Evolutionary conservation across 805 yeast genomes (phyloP).

Genomic region (Candida pseudoglaebosa): DNA sequence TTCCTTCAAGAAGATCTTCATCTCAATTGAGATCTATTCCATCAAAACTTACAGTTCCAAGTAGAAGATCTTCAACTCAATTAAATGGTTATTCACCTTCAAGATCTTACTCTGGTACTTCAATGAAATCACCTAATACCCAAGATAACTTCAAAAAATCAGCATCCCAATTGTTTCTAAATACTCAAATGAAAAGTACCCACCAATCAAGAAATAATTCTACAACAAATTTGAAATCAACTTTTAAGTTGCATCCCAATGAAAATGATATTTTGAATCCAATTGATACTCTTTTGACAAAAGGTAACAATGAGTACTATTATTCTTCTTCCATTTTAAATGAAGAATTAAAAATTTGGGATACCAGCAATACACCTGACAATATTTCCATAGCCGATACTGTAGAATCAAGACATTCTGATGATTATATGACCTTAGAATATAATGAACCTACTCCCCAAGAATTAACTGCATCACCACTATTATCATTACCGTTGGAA

Average conservation of each 20-base stretch:
- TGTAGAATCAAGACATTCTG: slow-evolving; percentile 9
- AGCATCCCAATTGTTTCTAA: neutral
- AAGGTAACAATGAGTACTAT: neutral
- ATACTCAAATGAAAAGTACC: neutral
- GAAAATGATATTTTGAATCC: slow-evolving; percentile 3
- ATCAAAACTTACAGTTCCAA: too few relatives aligned
- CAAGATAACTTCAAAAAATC: neutral
- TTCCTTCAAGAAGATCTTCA: neutral
- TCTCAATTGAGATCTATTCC: neutral
- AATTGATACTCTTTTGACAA: slow-evolving; percentile 1
- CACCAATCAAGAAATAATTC: slow-evolving; percentile 2
- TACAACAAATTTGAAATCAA: neutral
- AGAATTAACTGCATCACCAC: slow-evolving; percentile 8
- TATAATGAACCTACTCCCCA: neutral
- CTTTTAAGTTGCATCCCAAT: slow-evolving; percentile 4
- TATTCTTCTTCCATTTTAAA: slow-evolving; percentile 3
- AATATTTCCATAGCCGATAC: slow-evolving; percentile 4
- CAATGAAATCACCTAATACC: slow-evolving; percentile 1
- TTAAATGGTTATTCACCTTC: slow-evolving; percentile 1
- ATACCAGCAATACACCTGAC: slow-evolving; percentile 3
- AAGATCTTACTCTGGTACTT: slow-evolving; percentile 1
- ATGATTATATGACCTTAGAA: slow-evolving; percentile 1
- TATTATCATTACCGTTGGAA: slow-evolving; percentile 48
- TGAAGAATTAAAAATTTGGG: slow-evolving; percentile 4
- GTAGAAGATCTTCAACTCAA: neutral